Evolutionary conservation across 2,329 filamentous ascomycete genomes (phyloP).

Genomic region (Cercospora beticola): DNA sequence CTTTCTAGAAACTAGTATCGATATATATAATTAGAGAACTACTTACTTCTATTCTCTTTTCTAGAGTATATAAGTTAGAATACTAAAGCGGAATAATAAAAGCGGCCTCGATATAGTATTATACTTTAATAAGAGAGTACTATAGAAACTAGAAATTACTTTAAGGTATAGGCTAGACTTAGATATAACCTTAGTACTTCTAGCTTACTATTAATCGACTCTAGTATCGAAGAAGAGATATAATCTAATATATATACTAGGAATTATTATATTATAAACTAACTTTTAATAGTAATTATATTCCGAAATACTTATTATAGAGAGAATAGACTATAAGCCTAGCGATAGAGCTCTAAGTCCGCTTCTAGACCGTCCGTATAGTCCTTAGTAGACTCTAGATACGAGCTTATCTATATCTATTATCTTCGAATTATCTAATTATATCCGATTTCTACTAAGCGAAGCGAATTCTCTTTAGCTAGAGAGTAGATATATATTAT

Average conservation of each 20-base stretch:
- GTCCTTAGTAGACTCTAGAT: neutral
- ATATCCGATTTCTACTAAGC: neutral
- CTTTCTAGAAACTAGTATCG: too few relatives aligned
- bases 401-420: neutral
- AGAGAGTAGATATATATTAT: neutral
- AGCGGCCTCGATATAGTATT: too few relatives aligned
- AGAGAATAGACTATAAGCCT: neutral
- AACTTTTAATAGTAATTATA: neutral
- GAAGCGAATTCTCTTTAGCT: neutral
- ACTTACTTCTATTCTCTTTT: too few relatives aligned
- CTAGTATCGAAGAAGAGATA: neutral
- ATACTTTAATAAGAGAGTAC: neutral
- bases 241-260: neutral
- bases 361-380: neutral
- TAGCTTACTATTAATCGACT: neutral
- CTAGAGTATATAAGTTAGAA: too few relatives aligned
- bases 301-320: neutral
- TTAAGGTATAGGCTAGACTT: neutral
- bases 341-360: neutral
- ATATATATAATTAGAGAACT: too few relatives aligned
- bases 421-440: neutral
- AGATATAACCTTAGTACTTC: neutral
- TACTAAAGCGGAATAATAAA: too few relatives aligned
- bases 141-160: neutral
- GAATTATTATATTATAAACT: neutral